Evolutionary conservation across 2,329 filamentous ascomycete genomes (phyloP).

Genomic region (Thermomyces lanuginosus): DNA sequence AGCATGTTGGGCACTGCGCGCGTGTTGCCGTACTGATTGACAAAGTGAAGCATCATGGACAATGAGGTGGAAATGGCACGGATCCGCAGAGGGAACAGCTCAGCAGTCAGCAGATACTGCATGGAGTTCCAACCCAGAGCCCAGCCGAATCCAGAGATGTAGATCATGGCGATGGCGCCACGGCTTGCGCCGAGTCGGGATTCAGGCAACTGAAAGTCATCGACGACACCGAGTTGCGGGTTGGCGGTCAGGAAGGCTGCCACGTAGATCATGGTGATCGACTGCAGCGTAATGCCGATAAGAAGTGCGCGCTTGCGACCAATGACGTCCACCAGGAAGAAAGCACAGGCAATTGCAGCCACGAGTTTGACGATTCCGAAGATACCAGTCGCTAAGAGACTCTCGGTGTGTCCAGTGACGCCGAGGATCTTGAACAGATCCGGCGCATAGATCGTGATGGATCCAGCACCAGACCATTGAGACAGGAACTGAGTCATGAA

Average conservation of each 20-base stretch:
- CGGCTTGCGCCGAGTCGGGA: conserved; percentile 36
- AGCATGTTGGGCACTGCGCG: conserved; percentile 64
- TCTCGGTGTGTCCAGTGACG: conserved; percentile 49
- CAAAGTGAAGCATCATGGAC: conserved; percentile 65
- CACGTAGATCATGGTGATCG: conserved; percentile 46
- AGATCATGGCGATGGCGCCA: conserved; percentile 58
- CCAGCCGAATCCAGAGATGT: conserved; percentile 52
- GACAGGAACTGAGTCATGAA: conserved; percentile 53
- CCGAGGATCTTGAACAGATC: conserved; percentile 59
- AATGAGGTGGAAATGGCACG: conserved; percentile 54
- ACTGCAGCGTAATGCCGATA: conserved; percentile 44
- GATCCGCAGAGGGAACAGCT: conserved; percentile 60
- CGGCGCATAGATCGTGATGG: conserved; percentile 61
- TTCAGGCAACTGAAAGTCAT: not conserved
- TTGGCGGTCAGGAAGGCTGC: conserved; percentile 47
- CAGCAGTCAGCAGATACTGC: conserved; percentile 63
- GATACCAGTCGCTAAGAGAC: conserved; percentile 56
- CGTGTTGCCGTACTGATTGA: conserved; percentile 62
- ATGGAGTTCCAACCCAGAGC: conserved; percentile 59
- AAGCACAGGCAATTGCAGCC: conserved; percentile 50
- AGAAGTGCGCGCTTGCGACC: conserved; percentile 54
- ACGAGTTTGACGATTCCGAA: conserved; percentile 61
- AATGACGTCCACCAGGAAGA: conserved; percentile 66
- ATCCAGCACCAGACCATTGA: conserved; percentile 41
- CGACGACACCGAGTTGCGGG: conserved; percentile 37